Evolutionary conservation across 2,329 filamentous ascomycete genomes (phyloP).

Genomic region (Blastomyces silverae): DNA sequence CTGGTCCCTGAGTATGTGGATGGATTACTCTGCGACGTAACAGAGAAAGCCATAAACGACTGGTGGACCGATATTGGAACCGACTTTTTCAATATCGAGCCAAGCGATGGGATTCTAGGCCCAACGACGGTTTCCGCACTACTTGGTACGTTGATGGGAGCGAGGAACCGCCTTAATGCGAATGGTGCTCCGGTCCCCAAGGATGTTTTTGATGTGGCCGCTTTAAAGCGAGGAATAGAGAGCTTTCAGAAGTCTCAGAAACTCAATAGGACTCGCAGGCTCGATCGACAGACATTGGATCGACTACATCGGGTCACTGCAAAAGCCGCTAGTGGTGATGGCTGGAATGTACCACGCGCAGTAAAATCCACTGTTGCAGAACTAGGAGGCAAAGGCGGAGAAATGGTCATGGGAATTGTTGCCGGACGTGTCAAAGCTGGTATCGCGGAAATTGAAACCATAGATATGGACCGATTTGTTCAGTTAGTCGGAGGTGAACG

Average conservation of each 20-base stretch:
- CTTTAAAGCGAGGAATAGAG: constrained; percentile 73
- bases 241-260: constrained; percentile 89
- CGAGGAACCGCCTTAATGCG: constrained; percentile 79
- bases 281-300: constrained; percentile 78
- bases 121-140: constrained; percentile 86
- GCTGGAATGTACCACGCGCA: constrained; percentile 85
- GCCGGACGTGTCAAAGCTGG: constrained; percentile 78
- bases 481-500: constrained; percentile 72
- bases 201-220: constrained; percentile 80
- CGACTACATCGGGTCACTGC: constrained; percentile 75
- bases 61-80: constrained; percentile 96
- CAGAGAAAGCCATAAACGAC: constrained; percentile 79
- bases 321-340: constrained; percentile 81
- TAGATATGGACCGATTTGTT: constrained; percentile 78
- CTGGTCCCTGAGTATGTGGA: constrained; percentile 85
- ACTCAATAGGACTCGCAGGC: constrained; percentile 64
- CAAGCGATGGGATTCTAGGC: constrained; percentile 84
- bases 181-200: constrained; percentile 78
- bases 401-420: constrained; percentile 94
- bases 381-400: constrained; percentile 85
- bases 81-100: constrained; percentile 87
- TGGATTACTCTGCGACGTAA: constrained; percentile 85
- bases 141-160: constrained; percentile 80
- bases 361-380: constrained; percentile 95
- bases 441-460: constrained; percentile 85